phyloP scores from a whole-genome alignment of 2,329 filamentous ascomycete species.

The Aspergillus felis region DNA sequence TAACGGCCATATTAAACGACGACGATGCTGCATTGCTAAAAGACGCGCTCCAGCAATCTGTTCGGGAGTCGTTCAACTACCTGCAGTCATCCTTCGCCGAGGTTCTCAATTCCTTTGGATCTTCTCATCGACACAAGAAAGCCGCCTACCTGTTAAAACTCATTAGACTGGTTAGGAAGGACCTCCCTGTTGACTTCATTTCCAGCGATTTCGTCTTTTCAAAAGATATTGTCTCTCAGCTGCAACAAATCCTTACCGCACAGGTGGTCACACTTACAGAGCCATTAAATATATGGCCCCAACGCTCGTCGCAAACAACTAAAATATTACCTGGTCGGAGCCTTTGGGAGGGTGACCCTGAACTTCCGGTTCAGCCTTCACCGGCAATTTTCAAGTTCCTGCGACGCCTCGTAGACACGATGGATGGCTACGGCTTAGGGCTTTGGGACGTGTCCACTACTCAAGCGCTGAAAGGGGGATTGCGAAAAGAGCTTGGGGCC shows the following conservation, averaged over 20 bases:
- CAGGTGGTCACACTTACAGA: constrained; percentile 45
- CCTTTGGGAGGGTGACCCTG: constrained; percentile 76
- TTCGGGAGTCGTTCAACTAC: constrained; percentile 55
- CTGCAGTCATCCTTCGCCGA: constrained; percentile 46
- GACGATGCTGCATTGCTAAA: constrained; percentile 66
- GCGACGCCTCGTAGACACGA: constrained; percentile 59
- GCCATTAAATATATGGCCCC: constrained; percentile 43
- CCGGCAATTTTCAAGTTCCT: constrained; percentile 70
- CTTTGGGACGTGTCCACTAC: constrained; percentile 75
- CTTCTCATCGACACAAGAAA: constrained; percentile 46
- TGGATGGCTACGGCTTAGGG: constrained; percentile 70
- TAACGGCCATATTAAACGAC: constrained; percentile 55
- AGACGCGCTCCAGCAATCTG: constrained; percentile 54
- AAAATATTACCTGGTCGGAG: constrained; percentile 57
- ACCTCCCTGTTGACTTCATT: constrained; percentile 54
- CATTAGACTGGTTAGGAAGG: constrained; percentile 67
- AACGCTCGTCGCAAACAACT: constrained; percentile 45
- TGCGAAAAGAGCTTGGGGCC: constrained; percentile 48
- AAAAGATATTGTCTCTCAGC: constrained; percentile 55
- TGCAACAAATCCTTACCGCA: constrained; percentile 61
- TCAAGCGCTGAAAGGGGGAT: constrained; percentile 55
- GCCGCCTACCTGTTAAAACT: constrained; percentile 65
- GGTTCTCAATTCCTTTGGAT: constrained; percentile 48
- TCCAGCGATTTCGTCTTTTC: constrained; percentile 49
- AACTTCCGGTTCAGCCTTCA: constrained; percentile 74